phyloP scores from a whole-genome alignment of 139 green algal species.

The Coelastrella sp. region DNA sequence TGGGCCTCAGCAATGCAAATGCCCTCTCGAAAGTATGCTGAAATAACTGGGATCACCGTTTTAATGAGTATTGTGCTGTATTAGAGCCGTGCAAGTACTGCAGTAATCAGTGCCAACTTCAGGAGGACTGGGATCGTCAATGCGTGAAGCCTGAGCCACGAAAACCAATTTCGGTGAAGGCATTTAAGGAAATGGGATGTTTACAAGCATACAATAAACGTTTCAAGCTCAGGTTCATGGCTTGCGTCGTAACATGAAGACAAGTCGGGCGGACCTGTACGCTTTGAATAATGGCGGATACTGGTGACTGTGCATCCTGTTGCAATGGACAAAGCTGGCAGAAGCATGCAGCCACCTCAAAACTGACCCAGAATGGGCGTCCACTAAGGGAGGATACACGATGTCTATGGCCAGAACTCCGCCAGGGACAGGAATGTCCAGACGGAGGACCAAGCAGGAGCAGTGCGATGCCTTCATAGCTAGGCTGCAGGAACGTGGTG shows the following conservation, averaged over 20 bases:
- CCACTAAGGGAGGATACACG: neutral
- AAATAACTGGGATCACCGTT: too few species aligned
- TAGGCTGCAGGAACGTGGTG: slow-evolving; percentile 64
- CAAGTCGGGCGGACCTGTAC: too few species aligned
- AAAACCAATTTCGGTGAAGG: too few species aligned
- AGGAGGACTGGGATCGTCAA: too few species aligned
- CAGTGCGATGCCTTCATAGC: slow-evolving; percentile 72
- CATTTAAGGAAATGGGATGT: too few species aligned
- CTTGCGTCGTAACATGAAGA: too few species aligned
- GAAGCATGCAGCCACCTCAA: neutral
- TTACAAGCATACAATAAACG: too few species aligned
- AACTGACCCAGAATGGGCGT: neutral
- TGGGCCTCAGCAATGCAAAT: neutral
- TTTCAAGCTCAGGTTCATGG: too few species aligned
- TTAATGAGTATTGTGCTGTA: neutral
- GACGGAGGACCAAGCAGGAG: slow-evolving; percentile 28
- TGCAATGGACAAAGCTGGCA: neutral
- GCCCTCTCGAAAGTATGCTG: neutral
- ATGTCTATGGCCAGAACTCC: slow-evolving; percentile 9
- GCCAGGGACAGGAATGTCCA: neutral
- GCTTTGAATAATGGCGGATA: too few species aligned
- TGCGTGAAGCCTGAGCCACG: too few species aligned
- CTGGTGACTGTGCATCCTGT: too few species aligned
- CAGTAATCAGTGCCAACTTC: neutral
- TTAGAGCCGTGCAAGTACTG: neutral